Evolutionary conservation across 2,329 filamentous ascomycete species (phyloP).

Genomic region (Myriosclerotinia curreyana): DNA sequence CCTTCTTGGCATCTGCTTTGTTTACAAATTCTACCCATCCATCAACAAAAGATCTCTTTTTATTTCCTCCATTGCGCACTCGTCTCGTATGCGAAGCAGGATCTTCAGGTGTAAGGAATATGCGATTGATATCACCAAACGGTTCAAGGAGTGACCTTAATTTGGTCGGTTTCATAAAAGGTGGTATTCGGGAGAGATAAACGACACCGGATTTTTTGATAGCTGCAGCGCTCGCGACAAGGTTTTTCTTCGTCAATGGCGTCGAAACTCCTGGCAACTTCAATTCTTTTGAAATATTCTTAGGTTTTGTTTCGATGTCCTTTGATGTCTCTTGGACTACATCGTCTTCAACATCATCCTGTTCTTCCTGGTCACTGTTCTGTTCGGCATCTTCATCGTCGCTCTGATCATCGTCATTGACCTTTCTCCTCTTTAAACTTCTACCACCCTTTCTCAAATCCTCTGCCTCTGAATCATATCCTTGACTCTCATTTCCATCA

Average conservation of each 20-base stretch:
- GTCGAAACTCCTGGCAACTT: constrained; percentile 51
- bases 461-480: constrained; percentile 63
- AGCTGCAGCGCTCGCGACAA: constrained; percentile 61
- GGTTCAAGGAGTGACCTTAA: constrained; percentile 71
- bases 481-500: constrained; percentile 52
- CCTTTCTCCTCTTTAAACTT: constrained; percentile 59
- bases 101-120: constrained; percentile 77
- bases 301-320: constrained; percentile 23
- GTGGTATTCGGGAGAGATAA: constrained; percentile 79
- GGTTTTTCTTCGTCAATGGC: constrained; percentile 63
- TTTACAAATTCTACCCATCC: constrained; percentile 81
- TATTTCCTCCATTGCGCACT: constrained; percentile 72
- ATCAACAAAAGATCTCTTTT: constrained; percentile 77
- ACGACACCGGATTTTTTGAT: constrained; percentile 74
- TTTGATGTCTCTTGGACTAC: constrained; percentile 26
- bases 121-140: constrained; percentile 72
- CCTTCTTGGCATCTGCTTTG: constrained; percentile 75
- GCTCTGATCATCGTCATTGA: constrained; percentile 44
- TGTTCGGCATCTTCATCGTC: constrained; percentile 41
- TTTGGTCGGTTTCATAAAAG: constrained; percentile 83
- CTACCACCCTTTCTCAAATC: constrained; percentile 64
- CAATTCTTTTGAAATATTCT: constrained; percentile 34
- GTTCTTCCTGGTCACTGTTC: constrained; percentile 36
- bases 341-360: constrained; percentile 39
- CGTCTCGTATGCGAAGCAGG: constrained; percentile 62